Conservation (phyloP, 768 basidiomycete species). For the Cyathus striatus region DNA sequence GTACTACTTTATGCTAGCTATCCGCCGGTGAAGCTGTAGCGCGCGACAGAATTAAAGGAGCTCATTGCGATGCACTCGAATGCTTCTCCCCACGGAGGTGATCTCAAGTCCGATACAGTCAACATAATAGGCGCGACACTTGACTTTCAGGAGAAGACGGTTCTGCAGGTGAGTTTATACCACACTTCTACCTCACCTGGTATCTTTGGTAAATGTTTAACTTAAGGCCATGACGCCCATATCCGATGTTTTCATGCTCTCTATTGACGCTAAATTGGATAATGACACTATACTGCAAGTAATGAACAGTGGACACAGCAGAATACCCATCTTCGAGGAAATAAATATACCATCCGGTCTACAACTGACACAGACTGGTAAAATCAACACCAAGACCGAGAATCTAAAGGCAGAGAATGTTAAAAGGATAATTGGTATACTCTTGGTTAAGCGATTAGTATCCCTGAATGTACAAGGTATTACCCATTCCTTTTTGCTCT, state of each 20-base stretch:
- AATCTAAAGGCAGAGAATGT: conserved; percentile 38
- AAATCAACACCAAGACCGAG: neutral
- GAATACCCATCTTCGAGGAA: conserved; percentile 80
- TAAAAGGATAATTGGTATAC: conserved; percentile 82
- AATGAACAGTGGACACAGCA: conserved; percentile 75
- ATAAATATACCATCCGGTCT: conserved; percentile 47
- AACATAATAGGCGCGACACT: conserved; percentile 87
- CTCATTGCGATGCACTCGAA: conserved; percentile 85
- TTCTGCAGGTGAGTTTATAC: conserved; percentile 50
- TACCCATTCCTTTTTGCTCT: neutral
- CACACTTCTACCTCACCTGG: too few relatives aligned
- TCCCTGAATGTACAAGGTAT: conserved; percentile 79
- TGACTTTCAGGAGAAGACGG: conserved; percentile 84
- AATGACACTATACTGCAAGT: conserved; percentile 75
- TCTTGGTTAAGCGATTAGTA: conserved; percentile 88
- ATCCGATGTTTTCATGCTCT: conserved; percentile 79
- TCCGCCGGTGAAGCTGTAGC: neutral
- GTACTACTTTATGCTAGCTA: conserved; percentile 3
- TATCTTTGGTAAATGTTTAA: neutral
- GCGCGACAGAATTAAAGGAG: conserved; percentile 73
- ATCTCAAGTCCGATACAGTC: conserved; percentile 82
- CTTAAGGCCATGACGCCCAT: conserved; percentile 78
- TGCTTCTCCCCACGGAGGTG: conserved; percentile 71
- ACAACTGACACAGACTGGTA: neutral
- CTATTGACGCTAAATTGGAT: conserved; percentile 78